Evolutionary conservation across 164 flowering plant species (phyloP).

Genomic region (Taxillus chinensis): DNA sequence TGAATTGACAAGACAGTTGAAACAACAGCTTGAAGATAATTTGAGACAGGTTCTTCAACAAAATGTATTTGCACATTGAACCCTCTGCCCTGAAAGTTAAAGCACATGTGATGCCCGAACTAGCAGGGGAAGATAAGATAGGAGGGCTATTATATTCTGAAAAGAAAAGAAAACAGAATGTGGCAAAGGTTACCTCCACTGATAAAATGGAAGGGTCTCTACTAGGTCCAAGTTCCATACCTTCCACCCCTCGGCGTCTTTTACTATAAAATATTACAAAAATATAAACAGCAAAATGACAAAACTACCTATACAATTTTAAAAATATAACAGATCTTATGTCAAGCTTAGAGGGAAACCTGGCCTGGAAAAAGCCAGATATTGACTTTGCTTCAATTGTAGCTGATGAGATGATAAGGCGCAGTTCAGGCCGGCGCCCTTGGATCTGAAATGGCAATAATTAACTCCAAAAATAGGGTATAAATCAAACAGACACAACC

Average conservation of each 20-base stretch:
- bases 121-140: too few species aligned
- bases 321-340: not conserved
- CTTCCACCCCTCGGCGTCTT: conserved; percentile 37
- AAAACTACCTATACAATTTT: not conserved
- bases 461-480: not conserved
- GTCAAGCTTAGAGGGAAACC: conserved; percentile 32
- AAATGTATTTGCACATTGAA: conserved; percentile 67
- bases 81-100: conserved; percentile 77
- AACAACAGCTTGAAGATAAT: conserved; percentile 77
- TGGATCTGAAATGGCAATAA: conserved; percentile 51
- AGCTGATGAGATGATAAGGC: conserved; percentile 84
- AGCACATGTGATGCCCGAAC: too few species aligned
- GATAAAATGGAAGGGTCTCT: conserved; percentile 81
- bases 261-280: conserved; percentile 22
- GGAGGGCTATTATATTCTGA: too few species aligned
- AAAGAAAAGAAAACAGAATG: too few species aligned
- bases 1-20: conserved; percentile 69
- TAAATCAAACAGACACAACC: not conserved
- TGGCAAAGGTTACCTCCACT: conserved; percentile 52
- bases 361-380: conserved; percentile 57
- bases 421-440: conserved; percentile 81
- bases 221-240: conserved; percentile 33
- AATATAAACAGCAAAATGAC: conserved; percentile 1
- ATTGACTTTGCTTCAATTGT: conserved; percentile 92
- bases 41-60: conserved; percentile 76